Base-by-base conservation (phyloP, 169 alveolate species). In the Babesia ovis region DNA sequence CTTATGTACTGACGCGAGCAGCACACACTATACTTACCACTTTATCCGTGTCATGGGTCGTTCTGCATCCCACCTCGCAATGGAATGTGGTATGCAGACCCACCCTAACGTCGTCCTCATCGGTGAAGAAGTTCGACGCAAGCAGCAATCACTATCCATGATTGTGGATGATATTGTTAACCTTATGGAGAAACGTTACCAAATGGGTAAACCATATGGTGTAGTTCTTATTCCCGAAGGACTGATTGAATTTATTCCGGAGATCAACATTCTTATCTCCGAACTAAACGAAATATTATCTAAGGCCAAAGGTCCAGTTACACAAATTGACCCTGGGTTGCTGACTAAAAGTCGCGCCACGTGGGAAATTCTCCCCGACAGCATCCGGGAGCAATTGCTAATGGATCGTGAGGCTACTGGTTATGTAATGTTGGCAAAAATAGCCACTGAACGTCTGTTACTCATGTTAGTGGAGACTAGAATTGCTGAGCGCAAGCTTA, bases 361-460 rank as follows among this genome's bases (percentile, higher is more conserved):
- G 4, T 91, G 96, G 90, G 92, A 90, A 42, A 85, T 79, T 50
- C 84, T 93, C 71, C 99, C 99, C 2, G 92, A 86, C 53, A 83
- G 88, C 55, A 96, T 97, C 31, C 93, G 97, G 8, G 98, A 96
- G 50, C 97, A 97, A 86, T 92, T 98, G 22, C 88, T 97, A 46
- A 89, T 96, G 77, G 99, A 97, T 85, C 91, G 99, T 60, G 99
- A 97, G 81, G 98, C 99, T 8, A 98, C 97, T 57, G 99, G 99
- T 16, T 97, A 97, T 80, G 98, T 98, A 9, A 95, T 95, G 90
- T 99, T 98, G 25, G 98, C 99, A n/a, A 95, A 96, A 85, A 97
- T 98, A 34, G 99, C 98, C 77, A 97, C 99, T 0, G 99, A 98
- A 89, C 92, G 97, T 56, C 92, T 98, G 60, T 77, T 98, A 60